A percentile compares a stretch with the other conserved stretches of the same genome.
These are phyloP conservation scores for Chalciporus sphaerocephalus DNA, from an alignment of 768 basidiomycete species.

Conservation along the genomic window DNA sequence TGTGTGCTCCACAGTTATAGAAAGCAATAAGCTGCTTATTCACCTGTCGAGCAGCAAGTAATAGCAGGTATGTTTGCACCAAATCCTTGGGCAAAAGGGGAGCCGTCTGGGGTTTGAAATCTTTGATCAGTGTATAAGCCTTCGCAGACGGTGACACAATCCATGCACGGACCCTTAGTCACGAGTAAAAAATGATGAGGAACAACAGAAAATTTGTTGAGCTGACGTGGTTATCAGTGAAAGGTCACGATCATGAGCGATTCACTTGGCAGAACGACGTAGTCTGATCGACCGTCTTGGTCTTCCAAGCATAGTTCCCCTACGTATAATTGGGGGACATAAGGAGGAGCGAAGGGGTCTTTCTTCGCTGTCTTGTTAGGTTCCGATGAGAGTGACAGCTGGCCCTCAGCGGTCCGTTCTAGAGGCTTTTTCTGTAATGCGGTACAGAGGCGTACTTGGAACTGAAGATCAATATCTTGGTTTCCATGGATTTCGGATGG, in stretches of 20 bases:
- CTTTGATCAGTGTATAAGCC: conserved; percentile 34
- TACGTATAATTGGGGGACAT: conserved; percentile 67
- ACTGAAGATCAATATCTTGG: conserved; percentile 66
- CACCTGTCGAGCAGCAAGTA: conserved; percentile 61
- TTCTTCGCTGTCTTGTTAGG: conserved; percentile 24
- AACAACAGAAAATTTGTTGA: conserved; percentile 85
- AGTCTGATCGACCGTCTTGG: conserved; percentile 49
- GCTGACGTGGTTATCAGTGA: conserved; percentile 36
- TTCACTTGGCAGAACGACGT: conserved; percentile 64
- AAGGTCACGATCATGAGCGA: not conserved
- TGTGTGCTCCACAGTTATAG: conserved; percentile 83
- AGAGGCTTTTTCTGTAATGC: conserved; percentile 76
- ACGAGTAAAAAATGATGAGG: conserved; percentile 85
- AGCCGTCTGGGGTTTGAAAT: conserved; percentile 71
- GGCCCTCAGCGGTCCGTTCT: conserved; percentile 43
- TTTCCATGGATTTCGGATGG: conserved; percentile 65
- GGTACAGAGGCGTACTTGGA: conserved; percentile 81
- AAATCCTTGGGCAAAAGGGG: conserved; percentile 79
- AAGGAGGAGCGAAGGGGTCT: conserved; percentile 87
- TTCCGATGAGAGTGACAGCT: conserved; percentile 25
- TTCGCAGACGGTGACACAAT: not conserved
- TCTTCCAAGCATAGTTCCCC: conserved; percentile 60
- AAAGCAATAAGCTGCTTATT: conserved; percentile 71
- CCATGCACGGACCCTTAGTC: conserved; percentile 61
- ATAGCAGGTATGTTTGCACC: conserved; percentile 67